A percentile compares a stretch with the other conserved stretches of the same genome.
These are phyloP conservation scores for Aureobasidium mangrovei DNA, from an alignment of 2,329 filamentous ascomycete genomes.

Conservation along the genomic window DNA sequence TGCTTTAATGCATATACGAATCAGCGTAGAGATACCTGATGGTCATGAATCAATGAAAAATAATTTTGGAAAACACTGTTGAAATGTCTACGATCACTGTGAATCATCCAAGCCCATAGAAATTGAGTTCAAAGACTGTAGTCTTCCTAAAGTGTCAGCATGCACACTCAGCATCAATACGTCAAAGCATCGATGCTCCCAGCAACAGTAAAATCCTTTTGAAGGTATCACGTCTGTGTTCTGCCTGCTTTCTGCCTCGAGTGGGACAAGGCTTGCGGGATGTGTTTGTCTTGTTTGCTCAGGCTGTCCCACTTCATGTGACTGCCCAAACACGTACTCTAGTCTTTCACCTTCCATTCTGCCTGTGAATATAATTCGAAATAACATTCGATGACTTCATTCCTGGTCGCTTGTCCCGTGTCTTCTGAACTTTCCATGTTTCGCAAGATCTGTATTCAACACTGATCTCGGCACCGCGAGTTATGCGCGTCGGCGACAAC, in stretches of 20 bases:
- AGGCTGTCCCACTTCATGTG: constrained; percentile 5
- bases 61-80: background rate
- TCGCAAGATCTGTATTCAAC: background rate
- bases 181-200: too few relatives aligned
- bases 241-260: too few relatives aligned
- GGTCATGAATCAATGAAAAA: constrained; percentile 13
- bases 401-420: background rate
- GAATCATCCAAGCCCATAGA: too few relatives aligned
- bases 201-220: too few relatives aligned
- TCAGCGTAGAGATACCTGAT: constrained; percentile 14
- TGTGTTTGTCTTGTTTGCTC: constrained; percentile 11
- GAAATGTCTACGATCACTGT: background rate
- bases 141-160: background rate
- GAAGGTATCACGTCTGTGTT: too few relatives aligned
- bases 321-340: background rate
- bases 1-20: constrained; percentile 12
- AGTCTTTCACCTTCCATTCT: background rate
- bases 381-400: background rate
- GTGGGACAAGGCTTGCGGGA: background rate
- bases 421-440: background rate
- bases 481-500: constrained; percentile 7
- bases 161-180: too few relatives aligned
- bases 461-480: background rate
- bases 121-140: background rate
- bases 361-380: background rate